These are phyloP conservation scores for Penicillium freii DNA, from an alignment of 2,329 filamentous ascomycete species.

Conservation along the genomic window DNA sequence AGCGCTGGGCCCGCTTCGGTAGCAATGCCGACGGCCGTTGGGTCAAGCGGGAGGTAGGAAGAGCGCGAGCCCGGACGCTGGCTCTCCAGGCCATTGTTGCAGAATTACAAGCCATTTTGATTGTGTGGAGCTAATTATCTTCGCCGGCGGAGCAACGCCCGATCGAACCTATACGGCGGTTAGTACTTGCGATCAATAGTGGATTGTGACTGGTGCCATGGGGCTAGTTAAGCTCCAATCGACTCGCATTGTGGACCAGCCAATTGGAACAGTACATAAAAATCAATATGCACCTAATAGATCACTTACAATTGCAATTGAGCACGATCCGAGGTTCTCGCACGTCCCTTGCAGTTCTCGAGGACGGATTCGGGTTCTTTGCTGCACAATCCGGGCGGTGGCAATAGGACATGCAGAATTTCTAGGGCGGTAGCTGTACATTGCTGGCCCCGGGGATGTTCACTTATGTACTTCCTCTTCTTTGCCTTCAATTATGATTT, in stretches of 20 bases:
- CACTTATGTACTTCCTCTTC: not conserved
- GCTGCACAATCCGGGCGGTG: slow-evolving; percentile 18
- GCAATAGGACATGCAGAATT: not conserved
- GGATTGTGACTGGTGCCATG: not conserved
- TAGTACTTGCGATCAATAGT: slow-evolving; percentile 9
- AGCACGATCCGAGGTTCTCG: slow-evolving; percentile 21
- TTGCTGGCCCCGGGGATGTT: not conserved
- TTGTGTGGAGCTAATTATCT: slow-evolving; percentile 16
- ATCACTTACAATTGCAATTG: slow-evolving; percentile 21
- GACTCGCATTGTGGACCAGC: not conserved
- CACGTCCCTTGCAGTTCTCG: slow-evolving; percentile 20
- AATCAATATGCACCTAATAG: not conserved
- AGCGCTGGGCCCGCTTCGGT: slow-evolving; percentile 13
- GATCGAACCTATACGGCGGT: slow-evolving; percentile 19
- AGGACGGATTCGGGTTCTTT: slow-evolving; percentile 22
- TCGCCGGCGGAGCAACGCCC: slow-evolving; percentile 17
- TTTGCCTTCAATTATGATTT: not conserved
- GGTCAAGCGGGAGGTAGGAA: slow-evolving; percentile 24
- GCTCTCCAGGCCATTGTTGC: slow-evolving; percentile 29
- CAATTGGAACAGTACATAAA: not conserved
- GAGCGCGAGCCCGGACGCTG: slow-evolving; percentile 26
- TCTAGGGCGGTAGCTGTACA: not conserved
- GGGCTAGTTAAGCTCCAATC: not conserved
- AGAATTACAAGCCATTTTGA: slow-evolving; percentile 25
- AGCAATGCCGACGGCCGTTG: slow-evolving; percentile 25